These are phyloP conservation scores for Selaginella moellendorffii DNA, from an alignment of 75 land plant species.

Conservation along the genomic window DNA sequence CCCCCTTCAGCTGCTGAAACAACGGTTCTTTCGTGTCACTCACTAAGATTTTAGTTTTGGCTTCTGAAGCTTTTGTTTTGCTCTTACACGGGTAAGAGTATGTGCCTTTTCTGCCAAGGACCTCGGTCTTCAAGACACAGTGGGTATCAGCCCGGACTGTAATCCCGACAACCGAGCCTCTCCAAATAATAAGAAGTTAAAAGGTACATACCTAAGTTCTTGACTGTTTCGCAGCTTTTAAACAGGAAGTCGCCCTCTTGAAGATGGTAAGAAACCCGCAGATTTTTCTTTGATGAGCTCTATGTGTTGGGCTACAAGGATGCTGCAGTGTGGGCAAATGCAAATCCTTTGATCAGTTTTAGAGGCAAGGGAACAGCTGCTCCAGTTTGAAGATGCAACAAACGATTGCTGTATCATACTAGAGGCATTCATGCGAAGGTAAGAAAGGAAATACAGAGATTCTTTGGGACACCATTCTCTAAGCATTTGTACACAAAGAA, in stretches of 20 bases:
- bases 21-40: conserved; percentile 31
- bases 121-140: conserved; percentile 45
- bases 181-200: neutral
- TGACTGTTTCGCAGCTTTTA: conserved; percentile 45
- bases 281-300: conserved; percentile 63
- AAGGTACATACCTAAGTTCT: neutral
- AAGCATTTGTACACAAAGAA: too few species aligned
- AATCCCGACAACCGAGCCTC: conserved; percentile 67
- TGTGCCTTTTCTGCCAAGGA: conserved; percentile 73
- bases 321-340: conserved; percentile 62
- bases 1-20: conserved; percentile 87
- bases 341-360: neutral
- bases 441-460: too few species aligned
- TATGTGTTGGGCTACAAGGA: conserved; percentile 77
- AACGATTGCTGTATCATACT: too few species aligned
- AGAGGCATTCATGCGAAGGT: too few species aligned
- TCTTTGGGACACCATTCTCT: too few species aligned
- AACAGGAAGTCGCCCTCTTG: conserved; percentile 95
- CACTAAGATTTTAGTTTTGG: too few species aligned
- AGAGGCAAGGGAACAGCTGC: too few species aligned
- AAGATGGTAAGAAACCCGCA: conserved; percentile 68
- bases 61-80: too few species aligned
- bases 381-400: too few species aligned
- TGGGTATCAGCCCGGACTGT: conserved; percentile 84
- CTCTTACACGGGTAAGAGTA: conserved; percentile 78